Evolutionary conservation across 2,329 filamentous ascomycete species (phyloP).

Genomic region (Trichoderma sp.): DNA sequence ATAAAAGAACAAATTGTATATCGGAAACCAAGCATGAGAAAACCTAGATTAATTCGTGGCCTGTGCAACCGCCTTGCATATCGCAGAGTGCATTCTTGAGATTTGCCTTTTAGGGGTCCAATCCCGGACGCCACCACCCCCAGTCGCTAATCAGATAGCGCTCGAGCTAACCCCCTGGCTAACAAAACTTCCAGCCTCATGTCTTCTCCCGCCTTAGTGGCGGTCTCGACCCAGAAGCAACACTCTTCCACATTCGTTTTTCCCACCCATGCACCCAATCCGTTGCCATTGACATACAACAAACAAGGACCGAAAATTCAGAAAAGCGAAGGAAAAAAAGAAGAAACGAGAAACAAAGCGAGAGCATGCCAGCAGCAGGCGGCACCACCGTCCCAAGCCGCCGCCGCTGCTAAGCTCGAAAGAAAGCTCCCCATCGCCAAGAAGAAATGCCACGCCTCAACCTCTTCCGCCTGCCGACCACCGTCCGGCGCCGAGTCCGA

Average conservation of each 20-base stretch:
- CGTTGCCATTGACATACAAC: background rate
- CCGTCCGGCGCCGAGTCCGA: constrained; percentile 58
- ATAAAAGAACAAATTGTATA: background rate
- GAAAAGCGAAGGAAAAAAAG: background rate
- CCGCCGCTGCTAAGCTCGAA: background rate
- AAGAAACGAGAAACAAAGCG: background rate
- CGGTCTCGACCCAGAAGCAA: background rate
- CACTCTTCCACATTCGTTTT: background rate
- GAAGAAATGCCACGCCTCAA: constrained; percentile 43
- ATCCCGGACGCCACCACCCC: background rate
- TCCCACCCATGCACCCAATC: background rate
- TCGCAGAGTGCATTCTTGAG: background rate
- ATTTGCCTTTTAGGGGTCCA: background rate
- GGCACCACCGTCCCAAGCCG: constrained; percentile 9
- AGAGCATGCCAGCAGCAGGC: constrained; percentile 22
- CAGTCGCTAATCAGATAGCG: background rate
- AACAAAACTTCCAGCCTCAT: constrained; percentile 5
- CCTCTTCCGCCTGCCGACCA: constrained; percentile 57
- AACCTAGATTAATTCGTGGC: background rate
- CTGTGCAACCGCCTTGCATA: background rate
- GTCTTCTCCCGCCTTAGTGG: background rate
- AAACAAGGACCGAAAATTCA: background rate
- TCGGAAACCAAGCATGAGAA: background rate
- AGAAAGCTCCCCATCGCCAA: background rate
- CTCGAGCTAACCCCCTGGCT: background rate